Evolutionary conservation across 1,284 basidiomycete species (phyloP), one percentile per base, ranked within the genome.

Genomic region (Mycena sp.): DNA sequence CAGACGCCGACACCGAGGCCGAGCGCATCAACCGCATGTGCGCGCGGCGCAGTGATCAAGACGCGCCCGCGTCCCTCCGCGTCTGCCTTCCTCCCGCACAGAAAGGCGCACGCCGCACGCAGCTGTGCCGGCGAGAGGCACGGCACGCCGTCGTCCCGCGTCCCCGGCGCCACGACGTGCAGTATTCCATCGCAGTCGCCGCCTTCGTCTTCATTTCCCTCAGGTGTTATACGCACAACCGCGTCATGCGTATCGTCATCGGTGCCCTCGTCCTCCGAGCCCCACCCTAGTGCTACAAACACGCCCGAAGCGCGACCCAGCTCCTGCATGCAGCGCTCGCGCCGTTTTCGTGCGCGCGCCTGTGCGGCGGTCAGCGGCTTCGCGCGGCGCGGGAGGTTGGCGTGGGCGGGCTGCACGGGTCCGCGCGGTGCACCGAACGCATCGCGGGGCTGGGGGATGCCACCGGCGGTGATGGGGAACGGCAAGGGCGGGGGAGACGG

Each of bases 131-230:
- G 49, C n/a, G 4, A 4, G 2, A 65, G 48, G 11, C 25, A 32
- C 6, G 63, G 58, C 4, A 65, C 55, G 29, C 63, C 63, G 26
- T 61, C 58, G 53, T 65, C 63, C 23, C 57, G 51, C 3, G 30
- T 16, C 1, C 40, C 25, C 6, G 14, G 25, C 16, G 35, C 30
- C 17, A 28, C 25, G 6, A 55, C n/a, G 2, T 26, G 40, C 9
- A 51, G n/a, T 3, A 44, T 21, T 0, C 32, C 46, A 16, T 28
- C 49, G 28, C 46, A 28, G 28, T 51, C 57, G 23, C 21, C 29
- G 38, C 16, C 41, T 6, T 54, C 32, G 23, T 38, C 48, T 11
- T 19, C 30, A n/a, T n/a, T 17, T 23, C n/a, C 29, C 1, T 11
- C 37, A 16, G 4, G 21, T 17, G 17, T 9, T 19, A 63, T 63